Conservation (phyloP, 2,329 filamentous ascomycete species). For the Pleomassaria siparia region DNA sequence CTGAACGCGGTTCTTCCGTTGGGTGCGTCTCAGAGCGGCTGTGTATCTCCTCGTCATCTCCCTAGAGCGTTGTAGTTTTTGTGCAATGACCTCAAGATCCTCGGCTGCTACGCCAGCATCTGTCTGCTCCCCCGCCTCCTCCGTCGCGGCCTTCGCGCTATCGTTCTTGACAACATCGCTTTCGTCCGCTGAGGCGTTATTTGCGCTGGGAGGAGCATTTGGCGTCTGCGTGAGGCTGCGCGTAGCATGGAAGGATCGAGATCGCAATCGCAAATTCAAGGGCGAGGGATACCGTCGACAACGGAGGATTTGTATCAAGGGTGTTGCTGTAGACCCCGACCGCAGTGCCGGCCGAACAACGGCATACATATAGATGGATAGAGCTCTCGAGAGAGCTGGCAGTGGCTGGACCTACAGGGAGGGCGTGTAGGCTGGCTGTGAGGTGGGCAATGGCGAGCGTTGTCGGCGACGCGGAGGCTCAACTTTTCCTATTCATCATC, state of each 20-base stretch:
- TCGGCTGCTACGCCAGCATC: slow-evolving; percentile 27
- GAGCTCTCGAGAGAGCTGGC: slow-evolving; percentile 17
- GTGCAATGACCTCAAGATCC: slow-evolving; percentile 36
- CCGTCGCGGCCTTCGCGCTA: slow-evolving; percentile 15
- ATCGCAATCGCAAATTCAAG: slow-evolving; percentile 29
- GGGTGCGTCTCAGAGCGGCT: slow-evolving; percentile 37
- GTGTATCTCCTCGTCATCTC: slow-evolving; percentile 38
- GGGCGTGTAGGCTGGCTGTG: slow-evolving; percentile 12
- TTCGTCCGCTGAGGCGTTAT: slow-evolving; percentile 29
- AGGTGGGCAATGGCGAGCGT: slow-evolving; percentile 19
- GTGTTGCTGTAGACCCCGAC: slow-evolving; percentile 40
- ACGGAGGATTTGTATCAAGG: slow-evolving; percentile 39
- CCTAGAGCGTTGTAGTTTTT: slow-evolving; percentile 39
- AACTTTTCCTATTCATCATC: slow-evolving; percentile 4
- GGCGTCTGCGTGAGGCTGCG: slow-evolving; percentile 27
- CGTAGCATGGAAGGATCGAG: slow-evolving; percentile 39
- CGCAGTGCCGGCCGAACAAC: slow-evolving; percentile 45
- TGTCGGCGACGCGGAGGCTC: background rate
- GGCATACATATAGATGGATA: slow-evolving; percentile 43
- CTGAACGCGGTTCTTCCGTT: slow-evolving; percentile 33
- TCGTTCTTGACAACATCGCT: slow-evolving; percentile 24
- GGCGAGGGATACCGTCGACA: slow-evolving; percentile 38
- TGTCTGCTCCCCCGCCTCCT: slow-evolving; percentile 18
- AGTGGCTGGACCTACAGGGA: slow-evolving; percentile 20
- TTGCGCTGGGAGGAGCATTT: slow-evolving; percentile 30